Base-by-base conservation (phyloP, 2,329 filamentous ascomycete species). In the Chrysoporthe cubensis region DNA sequence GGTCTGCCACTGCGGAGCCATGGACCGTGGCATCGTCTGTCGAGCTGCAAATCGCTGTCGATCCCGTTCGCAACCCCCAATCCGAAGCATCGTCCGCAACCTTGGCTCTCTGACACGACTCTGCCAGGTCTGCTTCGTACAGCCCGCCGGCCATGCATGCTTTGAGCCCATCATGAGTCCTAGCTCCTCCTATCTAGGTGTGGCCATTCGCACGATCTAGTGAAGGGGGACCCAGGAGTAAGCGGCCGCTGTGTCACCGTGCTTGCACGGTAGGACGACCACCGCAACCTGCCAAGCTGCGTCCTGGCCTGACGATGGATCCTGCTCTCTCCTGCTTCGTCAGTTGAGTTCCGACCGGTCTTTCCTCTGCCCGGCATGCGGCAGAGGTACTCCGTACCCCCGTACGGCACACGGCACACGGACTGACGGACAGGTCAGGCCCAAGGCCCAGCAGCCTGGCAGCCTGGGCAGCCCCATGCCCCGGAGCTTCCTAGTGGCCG, bases 401-500 rank as follows among this genome's bases (percentile, higher is more conserved):
- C 21, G 50, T 54, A 32, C 50, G 32, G 16, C 43, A 14, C 32
- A 48, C 44, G 44, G 46, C 48, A 48, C 37, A 40, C 32, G 60
- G 60, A 48, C 26, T 52, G 48, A 34, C 18, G 8, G 32, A n/a
- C 42, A 40, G 21, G n/a, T 32, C 34, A 40, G 18, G 46, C 32
- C 26, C 50, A 54, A 16, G 26, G 32, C 50, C 50, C 50, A 54
- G 21, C 13, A 32, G 50, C 50, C 21, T 54, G 11, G 50, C 21
- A 54, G 37, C 26, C 46, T 43, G 34, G 26, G 48, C 21, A 40
- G 21, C 50, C 26, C 62, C 50, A 44, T 50, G 52, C 40, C 50
- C 62, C 50, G 62, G 50, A 34, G 54, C 44, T 48, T 59, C 56
- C 54, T 65, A 50, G 43, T 65, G 26, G 54, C 34, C 63, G 54